phyloP scores from a whole-genome alignment of 306 rosid genomes.

The Citrullus mucosospermus region DNA sequence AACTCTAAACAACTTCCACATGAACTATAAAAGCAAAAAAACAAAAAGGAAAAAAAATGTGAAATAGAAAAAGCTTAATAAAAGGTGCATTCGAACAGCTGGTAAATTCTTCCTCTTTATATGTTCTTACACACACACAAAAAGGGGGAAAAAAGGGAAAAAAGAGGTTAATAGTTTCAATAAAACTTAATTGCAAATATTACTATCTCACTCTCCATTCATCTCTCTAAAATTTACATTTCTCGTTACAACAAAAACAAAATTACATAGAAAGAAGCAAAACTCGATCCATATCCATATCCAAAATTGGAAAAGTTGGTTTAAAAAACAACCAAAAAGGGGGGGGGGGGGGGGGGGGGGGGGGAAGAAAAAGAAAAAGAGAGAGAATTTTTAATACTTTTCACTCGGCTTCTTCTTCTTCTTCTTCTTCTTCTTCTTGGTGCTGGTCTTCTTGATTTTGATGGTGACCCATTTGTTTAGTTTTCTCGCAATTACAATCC shows the following conservation, averaged over 20 bases:
- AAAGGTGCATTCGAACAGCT: too few relatives aligned
- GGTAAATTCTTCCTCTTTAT: too few relatives aligned
- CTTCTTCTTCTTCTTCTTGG: neutral
- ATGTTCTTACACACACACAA: too few relatives aligned
- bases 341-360: too few relatives aligned
- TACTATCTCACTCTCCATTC: neutral
- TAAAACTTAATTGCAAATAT: neutral
- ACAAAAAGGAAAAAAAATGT: too few relatives aligned
- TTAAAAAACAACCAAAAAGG: neutral
- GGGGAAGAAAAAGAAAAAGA: neutral
- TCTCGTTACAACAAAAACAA: neutral
- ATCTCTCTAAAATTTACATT: neutral
- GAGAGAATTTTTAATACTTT: neutral
- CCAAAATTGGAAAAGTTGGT: neutral
- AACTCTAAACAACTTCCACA: too few relatives aligned
- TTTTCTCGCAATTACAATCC: neutral
- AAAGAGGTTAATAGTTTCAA: too few relatives aligned
- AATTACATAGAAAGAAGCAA: neutral
- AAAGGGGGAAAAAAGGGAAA: too few relatives aligned
- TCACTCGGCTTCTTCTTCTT: neutral
- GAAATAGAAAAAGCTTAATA: too few relatives aligned
- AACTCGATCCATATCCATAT: neutral
- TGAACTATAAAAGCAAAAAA: too few relatives aligned
- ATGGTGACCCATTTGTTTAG: neutral
- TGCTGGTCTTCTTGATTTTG: neutral